A percentile compares a stretch with the other conserved stretches of the same genome.
Evolutionary conservation across 495 filamentous ascomycete genomes (phyloP).

Genomic region (Mycothermus thermophilus): DNA sequence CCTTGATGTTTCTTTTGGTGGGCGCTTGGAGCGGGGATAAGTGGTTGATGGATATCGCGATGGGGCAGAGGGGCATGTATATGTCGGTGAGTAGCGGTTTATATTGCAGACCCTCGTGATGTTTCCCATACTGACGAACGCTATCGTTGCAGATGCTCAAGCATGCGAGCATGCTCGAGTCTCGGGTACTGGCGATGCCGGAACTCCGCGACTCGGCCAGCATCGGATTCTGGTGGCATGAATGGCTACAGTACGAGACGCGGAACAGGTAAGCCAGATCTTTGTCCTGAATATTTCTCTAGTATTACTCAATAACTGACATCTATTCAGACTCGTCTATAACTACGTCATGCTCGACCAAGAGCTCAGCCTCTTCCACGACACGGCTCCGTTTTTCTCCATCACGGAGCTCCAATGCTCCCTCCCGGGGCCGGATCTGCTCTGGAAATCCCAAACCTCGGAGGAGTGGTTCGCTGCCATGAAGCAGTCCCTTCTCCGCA

Average conservation of each 20-base stretch:
- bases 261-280: constrained; percentile 42
- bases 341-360: constrained; percentile 56
- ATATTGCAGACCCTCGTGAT: not conserved
- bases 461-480: constrained; percentile 36
- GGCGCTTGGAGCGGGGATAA: constrained; percentile 55
- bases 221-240: constrained; percentile 39
- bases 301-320: not conserved
- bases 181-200: constrained; percentile 23
- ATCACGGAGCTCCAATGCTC: constrained; percentile 44
- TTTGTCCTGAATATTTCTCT: constrained; percentile 1
- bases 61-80: constrained; percentile 57
- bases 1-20: constrained; percentile 45
- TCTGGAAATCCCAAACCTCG: constrained; percentile 35
- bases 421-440: constrained; percentile 40
- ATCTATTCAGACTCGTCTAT: constrained; percentile 39
- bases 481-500: constrained; percentile 28
- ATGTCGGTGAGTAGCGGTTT: constrained; percentile 35
- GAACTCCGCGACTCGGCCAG: constrained; percentile 19
- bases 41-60: constrained; percentile 57
- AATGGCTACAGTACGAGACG: constrained; percentile 44
- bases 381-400: constrained; percentile 41
- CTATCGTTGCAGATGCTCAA: constrained; percentile 39
- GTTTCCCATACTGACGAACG: not conserved
- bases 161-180: constrained; percentile 37
- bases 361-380: constrained; percentile 50